These are phyloP conservation scores for Massariosphaeria phaeospora DNA, from an alignment of 495 filamentous ascomycete genomes.

Conservation along the genomic window DNA sequence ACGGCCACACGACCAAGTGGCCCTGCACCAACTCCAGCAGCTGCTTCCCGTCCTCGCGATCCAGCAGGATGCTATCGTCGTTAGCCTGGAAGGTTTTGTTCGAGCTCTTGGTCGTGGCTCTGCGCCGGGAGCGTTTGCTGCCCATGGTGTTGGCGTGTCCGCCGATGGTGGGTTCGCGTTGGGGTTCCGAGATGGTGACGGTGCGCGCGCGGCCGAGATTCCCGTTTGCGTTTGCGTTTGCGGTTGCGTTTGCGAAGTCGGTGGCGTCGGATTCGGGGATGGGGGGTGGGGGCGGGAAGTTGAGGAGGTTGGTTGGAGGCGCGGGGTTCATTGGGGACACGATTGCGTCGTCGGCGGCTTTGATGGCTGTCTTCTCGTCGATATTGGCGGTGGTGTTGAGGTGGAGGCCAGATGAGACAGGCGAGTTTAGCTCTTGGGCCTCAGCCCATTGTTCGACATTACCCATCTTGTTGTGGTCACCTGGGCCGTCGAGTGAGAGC, in stretches of 20 bases:
- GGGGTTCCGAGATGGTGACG: conserved; percentile 24
- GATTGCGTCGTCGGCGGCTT: conserved; percentile 9
- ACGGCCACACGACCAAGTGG: conserved; percentile 83
- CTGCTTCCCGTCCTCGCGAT: conserved; percentile 68
- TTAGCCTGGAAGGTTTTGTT: conserved; percentile 63
- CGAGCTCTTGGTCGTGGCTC: conserved; percentile 71
- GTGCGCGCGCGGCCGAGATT: conserved; percentile 18
- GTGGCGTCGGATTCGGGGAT: conserved; percentile 12
- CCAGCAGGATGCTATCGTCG: conserved; percentile 61
- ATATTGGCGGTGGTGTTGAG: conserved; percentile 22
- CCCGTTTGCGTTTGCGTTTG: conserved; percentile 5
- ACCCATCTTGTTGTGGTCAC: conserved; percentile 45
- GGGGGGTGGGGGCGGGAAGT: conserved; percentile 21
- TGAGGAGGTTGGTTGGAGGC: background rate
- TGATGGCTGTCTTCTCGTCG: conserved; percentile 42
- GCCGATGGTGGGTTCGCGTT: conserved; percentile 3
- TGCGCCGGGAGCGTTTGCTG: conserved; percentile 51
- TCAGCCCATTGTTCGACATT: conserved; percentile 44
- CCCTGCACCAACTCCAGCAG: conserved; percentile 80
- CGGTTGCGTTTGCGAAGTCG: conserved; percentile 20
- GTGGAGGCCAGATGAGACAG: background rate
- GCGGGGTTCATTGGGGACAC: conserved; percentile 6
- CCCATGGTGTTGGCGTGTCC: conserved; percentile 27
- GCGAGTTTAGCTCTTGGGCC: conserved; percentile 24
- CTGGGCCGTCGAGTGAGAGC: conserved; percentile 32